Conservation (phyloP, 2,329 filamentous ascomycete species). For the Nigrospora sphaerica region DNA sequence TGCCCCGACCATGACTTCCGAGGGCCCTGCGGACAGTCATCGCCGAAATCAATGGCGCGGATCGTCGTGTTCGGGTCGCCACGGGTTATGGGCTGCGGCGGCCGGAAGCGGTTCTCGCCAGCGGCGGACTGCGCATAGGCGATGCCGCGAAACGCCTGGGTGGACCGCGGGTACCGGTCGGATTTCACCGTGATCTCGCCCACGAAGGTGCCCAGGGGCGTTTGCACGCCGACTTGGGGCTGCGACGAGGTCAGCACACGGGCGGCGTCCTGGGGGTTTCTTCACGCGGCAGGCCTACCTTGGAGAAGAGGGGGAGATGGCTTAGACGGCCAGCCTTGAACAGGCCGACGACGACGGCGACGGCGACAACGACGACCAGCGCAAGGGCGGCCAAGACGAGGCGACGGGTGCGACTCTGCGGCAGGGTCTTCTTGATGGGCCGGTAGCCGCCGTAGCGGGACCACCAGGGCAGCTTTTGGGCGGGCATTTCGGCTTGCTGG, state of each 20-base stretch:
- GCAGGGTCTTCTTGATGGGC: background rate
- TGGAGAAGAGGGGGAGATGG: background rate
- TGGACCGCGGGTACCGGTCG: slow-evolving; percentile 25
- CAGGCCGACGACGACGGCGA: slow-evolving; percentile 6
- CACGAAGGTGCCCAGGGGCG: slow-evolving; percentile 30
- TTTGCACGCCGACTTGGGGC: background rate
- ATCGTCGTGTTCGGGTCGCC: slow-evolving; percentile 21
- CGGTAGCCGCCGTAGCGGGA: slow-evolving; percentile 5
- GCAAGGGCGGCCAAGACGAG: slow-evolving; percentile 2
- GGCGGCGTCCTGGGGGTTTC: background rate
- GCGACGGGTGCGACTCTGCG: slow-evolving; percentile 3
- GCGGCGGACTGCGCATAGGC: slow-evolving; percentile 37
- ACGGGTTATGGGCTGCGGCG: slow-evolving; percentile 25
- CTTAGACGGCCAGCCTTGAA: background rate
- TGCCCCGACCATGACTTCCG: slow-evolving; percentile 16
- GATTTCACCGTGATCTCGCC: slow-evolving; percentile 25
- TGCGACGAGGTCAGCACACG: background rate
- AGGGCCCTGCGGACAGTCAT: slow-evolving; percentile 23
- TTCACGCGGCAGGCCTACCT: background rate
- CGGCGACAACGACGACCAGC: slow-evolving; percentile 6
- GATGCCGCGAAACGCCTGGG: slow-evolving; percentile 43
- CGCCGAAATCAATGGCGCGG: slow-evolving; percentile 23
- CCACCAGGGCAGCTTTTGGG: slow-evolving; percentile 5
- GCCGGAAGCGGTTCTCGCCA: slow-evolving; percentile 37
- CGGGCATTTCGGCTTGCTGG: background rate